Base-by-base conservation (phyloP, 495 filamentous ascomycete genomes). In the Penicillium paxilli region DNA sequence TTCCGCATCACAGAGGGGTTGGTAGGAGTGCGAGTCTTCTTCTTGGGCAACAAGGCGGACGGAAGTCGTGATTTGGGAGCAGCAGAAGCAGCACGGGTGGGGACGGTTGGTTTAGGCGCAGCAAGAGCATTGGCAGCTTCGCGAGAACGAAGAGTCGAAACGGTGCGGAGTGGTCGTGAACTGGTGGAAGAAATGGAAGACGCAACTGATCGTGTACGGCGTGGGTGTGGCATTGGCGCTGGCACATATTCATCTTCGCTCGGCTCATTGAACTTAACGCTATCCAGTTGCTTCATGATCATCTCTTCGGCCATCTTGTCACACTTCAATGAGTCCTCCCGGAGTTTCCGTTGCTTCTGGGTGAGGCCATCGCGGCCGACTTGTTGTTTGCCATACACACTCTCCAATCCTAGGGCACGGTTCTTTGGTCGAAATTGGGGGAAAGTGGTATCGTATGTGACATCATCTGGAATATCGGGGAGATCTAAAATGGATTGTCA, bases 391-490 rank as follows among this genome's bases (percentile, higher is more conserved):
- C 79, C 79, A 45, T 84, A 80, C 47, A 85, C 82, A 48, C 67
- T 72, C 49, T 73, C 74, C 52, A 75, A 82, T 5, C 88, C 90
- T 37, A 80, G 76, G 42, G 88, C 88, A 20, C 91, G 70, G 57
- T 93, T 94, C 52, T 80, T 67, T 14, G 77, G 81, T 63, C 69
- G 65, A 54, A 85, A 82, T 58, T 79, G 73, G 8, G 76, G 74
- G 58, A 76, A 78, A 0, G 64, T 73, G 1, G 83, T 69, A 63
- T 71, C 81, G 41, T 87, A 82, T 12, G 83, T 83, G 47, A 91
- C 82, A 47, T 92, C 85, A 47, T 96, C 89, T 19, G 89, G 88
- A 50, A 87, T 62, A 63, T 95, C 92, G 0, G 87, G 87, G 5
- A 87, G 76, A 44, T 87, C 88, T 79, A 16, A 8, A 69, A 69